Percentiles rank a stretch among this genome's conserved stretches.
phyloP scores from a whole-genome alignment of 31 red algal species.

The Asparagopsis taxiformis region DNA sequence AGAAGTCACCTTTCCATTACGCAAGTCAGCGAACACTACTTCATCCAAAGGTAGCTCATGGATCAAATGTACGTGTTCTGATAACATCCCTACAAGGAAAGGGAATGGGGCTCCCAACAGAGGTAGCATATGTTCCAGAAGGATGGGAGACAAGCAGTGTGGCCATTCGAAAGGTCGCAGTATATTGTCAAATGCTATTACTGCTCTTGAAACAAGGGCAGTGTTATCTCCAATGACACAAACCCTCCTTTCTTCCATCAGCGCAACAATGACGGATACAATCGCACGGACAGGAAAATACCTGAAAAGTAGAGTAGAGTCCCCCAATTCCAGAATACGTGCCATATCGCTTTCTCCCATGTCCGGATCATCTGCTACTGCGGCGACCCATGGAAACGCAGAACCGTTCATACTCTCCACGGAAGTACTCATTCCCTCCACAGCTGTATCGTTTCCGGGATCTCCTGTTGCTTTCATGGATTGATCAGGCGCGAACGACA shows the following conservation, averaged over 20 bases:
- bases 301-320: slow-evolving; percentile 28
- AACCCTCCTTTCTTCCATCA: slow-evolving; percentile 50
- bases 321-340: slow-evolving; percentile 23
- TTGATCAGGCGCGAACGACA: too few species aligned
- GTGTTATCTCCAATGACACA: slow-evolving; percentile 30
- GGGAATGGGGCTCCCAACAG: slow-evolving; percentile 42
- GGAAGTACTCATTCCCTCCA: background rate
- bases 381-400: slow-evolving; percentile 2
- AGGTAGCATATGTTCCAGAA: slow-evolving; percentile 17
- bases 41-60: slow-evolving; percentile 15
- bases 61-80: slow-evolving; percentile 5
- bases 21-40: slow-evolving; percentile 27
- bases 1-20: slow-evolving; percentile 24
- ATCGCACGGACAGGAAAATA: slow-evolving; percentile 35
- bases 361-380: background rate
- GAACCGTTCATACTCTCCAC: background rate
- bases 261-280: slow-evolving; percentile 32
- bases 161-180: slow-evolving; percentile 56
- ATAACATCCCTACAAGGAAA: slow-evolving; percentile 39
- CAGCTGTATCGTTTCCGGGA: too few species aligned
- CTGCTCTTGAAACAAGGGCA: slow-evolving; percentile 28
- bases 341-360: background rate
- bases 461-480: too few species aligned
- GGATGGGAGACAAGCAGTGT: slow-evolving; percentile 38
- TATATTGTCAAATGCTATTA: slow-evolving; percentile 35